Conservation (phyloP, 2,329 filamentous ascomycete genomes). For the Domatiomyces catenatus region DNA sequence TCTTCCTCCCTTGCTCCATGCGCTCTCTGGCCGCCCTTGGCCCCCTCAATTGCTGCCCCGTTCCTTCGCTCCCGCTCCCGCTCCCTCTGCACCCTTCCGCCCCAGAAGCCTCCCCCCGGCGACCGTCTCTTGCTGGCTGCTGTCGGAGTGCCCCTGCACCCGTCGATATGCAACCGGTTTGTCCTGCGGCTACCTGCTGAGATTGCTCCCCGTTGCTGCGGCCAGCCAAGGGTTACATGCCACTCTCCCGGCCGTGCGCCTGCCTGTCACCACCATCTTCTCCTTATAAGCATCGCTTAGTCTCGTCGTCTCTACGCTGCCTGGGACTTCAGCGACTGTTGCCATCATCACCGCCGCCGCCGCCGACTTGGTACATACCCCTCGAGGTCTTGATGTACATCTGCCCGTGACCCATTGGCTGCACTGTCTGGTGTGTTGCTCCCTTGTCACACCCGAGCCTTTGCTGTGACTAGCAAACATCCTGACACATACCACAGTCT, state of each 20-base stretch:
- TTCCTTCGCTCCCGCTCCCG: conserved; percentile 8
- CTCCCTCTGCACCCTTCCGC: conserved; percentile 9
- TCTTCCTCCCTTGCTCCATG: conserved; percentile 18
- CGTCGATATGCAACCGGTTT: conserved; percentile 12
- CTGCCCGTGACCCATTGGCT: background rate
- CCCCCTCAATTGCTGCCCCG: conserved; percentile 6
- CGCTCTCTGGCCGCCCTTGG: conserved; percentile 3
- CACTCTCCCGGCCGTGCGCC: conserved; percentile 13
- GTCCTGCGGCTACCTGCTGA: conserved; percentile 21
- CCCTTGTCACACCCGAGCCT: background rate
- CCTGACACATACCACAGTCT: background rate
- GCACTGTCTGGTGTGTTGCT: background rate
- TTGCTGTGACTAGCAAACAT: background rate
- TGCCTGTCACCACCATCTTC: conserved; percentile 8
- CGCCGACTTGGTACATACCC: background rate
- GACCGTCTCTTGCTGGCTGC: conserved; percentile 3
- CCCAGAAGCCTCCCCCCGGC: background rate
- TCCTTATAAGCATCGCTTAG: conserved; percentile 6
- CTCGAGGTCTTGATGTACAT: background rate
- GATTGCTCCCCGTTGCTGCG: conserved; percentile 15
- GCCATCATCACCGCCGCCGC: background rate
- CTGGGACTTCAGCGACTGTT: background rate
- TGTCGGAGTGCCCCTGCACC: background rate
- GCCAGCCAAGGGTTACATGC: conserved; percentile 19
- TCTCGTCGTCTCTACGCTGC: background rate